Evolutionary conservation across 352 stramenopile species (phyloP), one percentile per base, ranked within the genome.

Genomic region (Globisporangium nagaii): DNA sequence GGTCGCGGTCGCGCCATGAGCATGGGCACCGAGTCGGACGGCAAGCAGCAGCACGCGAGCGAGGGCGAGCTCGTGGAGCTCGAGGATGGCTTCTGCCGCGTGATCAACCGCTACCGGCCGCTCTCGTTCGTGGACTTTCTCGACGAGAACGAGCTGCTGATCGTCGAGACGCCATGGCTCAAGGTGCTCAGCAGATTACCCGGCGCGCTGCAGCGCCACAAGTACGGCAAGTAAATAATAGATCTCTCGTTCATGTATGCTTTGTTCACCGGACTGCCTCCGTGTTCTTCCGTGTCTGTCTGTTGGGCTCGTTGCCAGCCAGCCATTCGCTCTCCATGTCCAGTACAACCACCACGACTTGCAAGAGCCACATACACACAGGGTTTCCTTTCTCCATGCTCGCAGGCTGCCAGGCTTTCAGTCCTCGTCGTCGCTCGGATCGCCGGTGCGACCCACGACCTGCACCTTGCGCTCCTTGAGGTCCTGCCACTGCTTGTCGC

Each of bases 201-300:
- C 17, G 81, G 80, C 46, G 79, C 84, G 28, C 74, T 93, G 43
- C 74, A 90, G 37, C 84, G 84, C 70, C 84, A 86, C 73, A 93
- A 93, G 61, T 93, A 93, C 74, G 81, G 81, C 59, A 88, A 90
- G 62, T 90, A 88, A 82, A n/a, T n/a, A 82, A 78, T 71, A 69
- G 56, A 75, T 65, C 24, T 20, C 41, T 22, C 24, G 32, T 34
- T 15, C 8, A n/a, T 34, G 24, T 34, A 15, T 47, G 39, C 28
- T 27, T 19, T 46, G 12, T 19, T 6, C 41, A 47, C 35, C 32
- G n/a, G n/a, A n/a, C n/a, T n/a, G n/a, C n/a, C n/a, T n/a, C n/a
- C n/a, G n/a, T n/a, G n/a, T n/a, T n/a, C n/a, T n/a, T n/a, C n/a
- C n/a, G n/a, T n/a, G n/a, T n/a, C n/a, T n/a, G n/a, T n/a, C n/a